Base-by-base conservation (phyloP, 2,329 filamentous ascomycete species). In the Colletotrichum aenigma region DNA sequence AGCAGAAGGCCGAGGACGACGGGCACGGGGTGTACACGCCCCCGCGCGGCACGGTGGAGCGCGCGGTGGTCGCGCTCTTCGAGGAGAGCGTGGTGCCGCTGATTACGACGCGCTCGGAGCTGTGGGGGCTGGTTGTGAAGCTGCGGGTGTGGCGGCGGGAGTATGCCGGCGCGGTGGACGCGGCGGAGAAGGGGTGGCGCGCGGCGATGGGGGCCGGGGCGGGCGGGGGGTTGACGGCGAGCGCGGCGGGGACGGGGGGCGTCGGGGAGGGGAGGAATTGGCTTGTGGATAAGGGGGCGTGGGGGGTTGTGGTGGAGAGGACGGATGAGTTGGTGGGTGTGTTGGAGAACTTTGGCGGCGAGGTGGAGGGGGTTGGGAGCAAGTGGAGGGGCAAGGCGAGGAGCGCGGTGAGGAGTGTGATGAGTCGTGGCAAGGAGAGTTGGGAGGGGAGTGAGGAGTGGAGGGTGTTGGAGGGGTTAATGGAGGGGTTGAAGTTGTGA, bases 321-420 rank as follows among this genome's bases (percentile, higher is more conserved):
- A 98, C 97, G 1, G 91, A 96, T 71, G 93, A 95, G 81, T 85
- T 98, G 56, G 95, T 97, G 1, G 93, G 94, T 78, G 91, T 94
- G 67, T 95, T 98, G 84, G 94, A 97, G 85, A 95, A 93, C 82
- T 92, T 96, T 79, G 94, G 94, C 0, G 86, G 88, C 0, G 89
- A 91, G 78, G 88, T 92, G 24, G 91, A 93, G 77, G 81, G 91
- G 34, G 92, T 98, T 4, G 95, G 95, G 3, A 90, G 90, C 74
- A 93, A 93, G 80, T 99, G 97, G 97, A 94, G 91, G 83, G 94
- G 94, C 78, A 98, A 98, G 89, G 95, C 95, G 1, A 89, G 95
- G 80, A 97, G 92, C 83, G 96, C 96, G 13, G 89, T 98, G 4
- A 89, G 96, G 70, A 95, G 94, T 67, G 93, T 98, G 8, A 90